These are phyloP conservation scores for Lasiodiplodia citricola DNA, from an alignment of 2,329 filamentous ascomycete species.

Conservation along the genomic window DNA sequence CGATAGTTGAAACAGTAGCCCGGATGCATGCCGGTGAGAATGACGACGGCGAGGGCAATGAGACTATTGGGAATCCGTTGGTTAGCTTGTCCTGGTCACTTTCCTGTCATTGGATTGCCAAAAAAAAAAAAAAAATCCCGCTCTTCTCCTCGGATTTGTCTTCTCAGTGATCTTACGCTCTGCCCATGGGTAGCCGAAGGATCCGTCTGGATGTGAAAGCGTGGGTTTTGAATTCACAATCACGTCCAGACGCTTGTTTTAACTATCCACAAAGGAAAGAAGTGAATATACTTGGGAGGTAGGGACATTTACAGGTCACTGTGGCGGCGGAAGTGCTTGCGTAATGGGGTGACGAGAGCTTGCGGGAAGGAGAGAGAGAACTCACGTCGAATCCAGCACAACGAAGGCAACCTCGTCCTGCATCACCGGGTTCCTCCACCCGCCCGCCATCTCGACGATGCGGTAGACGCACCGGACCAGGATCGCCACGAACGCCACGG, in stretches of 20 bases:
- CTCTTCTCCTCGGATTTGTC: background rate
- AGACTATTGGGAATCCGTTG: slow-evolving; percentile 10
- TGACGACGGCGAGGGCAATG: slow-evolving; percentile 45
- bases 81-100: slow-evolving; percentile 41
- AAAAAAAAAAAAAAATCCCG: background rate
- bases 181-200: background rate
- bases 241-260: background rate
- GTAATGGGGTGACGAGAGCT: slow-evolving; percentile 45
- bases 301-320: background rate
- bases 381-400: slow-evolving; percentile 18
- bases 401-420: slow-evolving; percentile 54
- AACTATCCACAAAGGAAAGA: background rate
- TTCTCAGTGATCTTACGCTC: background rate
- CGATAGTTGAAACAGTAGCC: slow-evolving; percentile 21
- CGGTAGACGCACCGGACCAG: slow-evolving; percentile 50
- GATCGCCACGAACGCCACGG: slow-evolving; percentile 36
- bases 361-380: slow-evolving; percentile 31
- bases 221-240: background rate
- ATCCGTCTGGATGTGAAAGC: too few species aligned
- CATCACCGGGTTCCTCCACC: slow-evolving; percentile 56
- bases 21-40: slow-evolving; percentile 56
- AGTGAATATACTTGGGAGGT: background rate
- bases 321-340: background rate
- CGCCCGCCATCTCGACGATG: slow-evolving; percentile 21
- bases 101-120: slow-evolving; percentile 54